These are phyloP conservation scores for Picea sitchensis DNA, from an alignment of 75 land plant species.

Conservation along the genomic window DNA sequence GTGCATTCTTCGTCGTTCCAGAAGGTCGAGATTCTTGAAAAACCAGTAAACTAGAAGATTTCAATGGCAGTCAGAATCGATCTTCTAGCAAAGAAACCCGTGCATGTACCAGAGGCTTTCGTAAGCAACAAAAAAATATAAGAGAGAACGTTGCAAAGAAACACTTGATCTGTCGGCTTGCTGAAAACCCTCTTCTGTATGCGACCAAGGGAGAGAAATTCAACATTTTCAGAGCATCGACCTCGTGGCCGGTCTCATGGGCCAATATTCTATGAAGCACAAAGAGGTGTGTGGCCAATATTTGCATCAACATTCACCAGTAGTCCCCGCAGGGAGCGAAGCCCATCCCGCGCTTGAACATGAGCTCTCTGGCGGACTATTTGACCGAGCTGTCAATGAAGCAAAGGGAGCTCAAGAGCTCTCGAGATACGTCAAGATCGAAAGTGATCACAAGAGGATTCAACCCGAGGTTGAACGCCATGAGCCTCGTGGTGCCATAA, in stretches of 20 bases:
- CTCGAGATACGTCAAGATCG: constrained; percentile 33
- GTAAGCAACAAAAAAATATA: no score
- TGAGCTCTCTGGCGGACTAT: constrained; percentile 34
- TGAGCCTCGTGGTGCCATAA: constrained; percentile 28
- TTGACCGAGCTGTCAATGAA: constrained; percentile 76
- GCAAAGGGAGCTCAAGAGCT: constrained; percentile 42
- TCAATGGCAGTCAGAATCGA: no score
- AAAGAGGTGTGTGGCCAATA: constrained; percentile 29
- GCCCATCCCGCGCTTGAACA: constrained; percentile 40
- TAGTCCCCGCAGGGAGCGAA: constrained; percentile 32
- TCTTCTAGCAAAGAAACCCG: no score
- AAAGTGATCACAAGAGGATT: constrained; percentile 46
- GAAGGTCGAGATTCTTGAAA: no score
- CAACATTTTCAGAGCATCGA: constrained; percentile 14
- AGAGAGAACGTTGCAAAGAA: no score
- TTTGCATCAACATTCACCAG: constrained; percentile 28
- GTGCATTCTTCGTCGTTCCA: no score
- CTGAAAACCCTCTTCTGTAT: no score
- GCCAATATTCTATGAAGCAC: constrained; percentile 28
- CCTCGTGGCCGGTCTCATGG: constrained; percentile 18
- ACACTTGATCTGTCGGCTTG: no score
- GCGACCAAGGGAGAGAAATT: no score
- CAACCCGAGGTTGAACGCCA: constrained; percentile 62
- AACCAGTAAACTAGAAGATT: no score
- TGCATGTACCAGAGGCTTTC: no score